These are phyloP conservation scores for Juncus effusus DNA, from an alignment of 176 grass and related monocot species.

Conservation along the genomic window DNA sequence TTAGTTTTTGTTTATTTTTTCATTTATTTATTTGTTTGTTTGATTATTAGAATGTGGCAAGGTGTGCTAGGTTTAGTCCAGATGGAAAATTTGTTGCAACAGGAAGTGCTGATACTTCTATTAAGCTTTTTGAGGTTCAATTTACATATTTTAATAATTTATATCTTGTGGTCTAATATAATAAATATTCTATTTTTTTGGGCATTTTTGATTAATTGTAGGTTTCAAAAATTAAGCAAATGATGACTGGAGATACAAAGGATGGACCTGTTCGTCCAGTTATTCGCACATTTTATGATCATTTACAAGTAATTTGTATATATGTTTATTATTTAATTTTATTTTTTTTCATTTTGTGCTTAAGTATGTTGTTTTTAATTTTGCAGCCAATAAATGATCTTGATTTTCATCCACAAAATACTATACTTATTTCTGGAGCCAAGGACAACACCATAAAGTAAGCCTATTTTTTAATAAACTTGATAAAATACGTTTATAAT, in stretches of 20 bases:
- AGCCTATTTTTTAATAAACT: slow-evolving; percentile 22
- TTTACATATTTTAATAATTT: background rate
- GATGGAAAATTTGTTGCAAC: slow-evolving; percentile 86
- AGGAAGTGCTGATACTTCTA: slow-evolving; percentile 84
- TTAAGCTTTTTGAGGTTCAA: slow-evolving; percentile 88
- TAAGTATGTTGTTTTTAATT: slow-evolving; percentile 28
- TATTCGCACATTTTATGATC: slow-evolving; percentile 92
- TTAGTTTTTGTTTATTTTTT: slow-evolving; percentile 3
- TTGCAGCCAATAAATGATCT: slow-evolving; percentile 96
- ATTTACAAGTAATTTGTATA: slow-evolving; percentile 51
- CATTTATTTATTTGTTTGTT: slow-evolving; percentile 5
- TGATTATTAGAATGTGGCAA: slow-evolving; percentile 54
- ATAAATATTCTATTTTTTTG: slow-evolving; percentile 20
- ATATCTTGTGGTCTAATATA: background rate
- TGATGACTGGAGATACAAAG: slow-evolving; percentile 67
- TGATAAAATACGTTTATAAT: slow-evolving; percentile 10
- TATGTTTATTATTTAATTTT: slow-evolving; percentile 5
- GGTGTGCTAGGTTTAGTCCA: slow-evolving; percentile 78
- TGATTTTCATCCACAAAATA: slow-evolving; percentile 88
- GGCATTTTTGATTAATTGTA: slow-evolving; percentile 18
- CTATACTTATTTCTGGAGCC: slow-evolving; percentile 85
- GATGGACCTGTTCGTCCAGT: slow-evolving; percentile 66
- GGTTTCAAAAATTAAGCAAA: slow-evolving; percentile 92
- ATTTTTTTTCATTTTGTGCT: background rate
- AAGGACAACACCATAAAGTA: slow-evolving; percentile 96